Evolutionary conservation across 1,284 basidiomycete genomes (phyloP).

Genomic region (Cryptococcus deneoformans): DNA sequence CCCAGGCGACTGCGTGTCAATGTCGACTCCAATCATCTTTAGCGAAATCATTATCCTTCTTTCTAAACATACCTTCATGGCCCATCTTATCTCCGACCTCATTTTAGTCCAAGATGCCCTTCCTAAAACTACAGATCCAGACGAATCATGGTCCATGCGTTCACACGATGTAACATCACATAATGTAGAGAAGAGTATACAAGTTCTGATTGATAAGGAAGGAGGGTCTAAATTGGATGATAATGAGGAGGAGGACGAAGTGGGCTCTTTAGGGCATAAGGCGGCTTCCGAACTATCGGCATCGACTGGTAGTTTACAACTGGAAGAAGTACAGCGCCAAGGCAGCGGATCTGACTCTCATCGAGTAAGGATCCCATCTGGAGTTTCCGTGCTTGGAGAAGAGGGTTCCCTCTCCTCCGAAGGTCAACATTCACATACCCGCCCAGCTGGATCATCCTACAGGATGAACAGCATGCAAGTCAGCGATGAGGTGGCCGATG

Average conservation of each 20-base stretch:
- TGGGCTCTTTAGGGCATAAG: not conserved
- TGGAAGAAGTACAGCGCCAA: not conserved
- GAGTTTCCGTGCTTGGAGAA: not conserved
- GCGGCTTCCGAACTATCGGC: constrained; percentile 2
- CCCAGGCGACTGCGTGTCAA: constrained; percentile 42
- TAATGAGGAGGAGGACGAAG: not conserved
- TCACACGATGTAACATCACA: constrained; percentile 4
- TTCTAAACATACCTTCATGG: constrained; percentile 39
- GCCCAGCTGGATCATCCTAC: not conserved
- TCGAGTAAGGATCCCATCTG: not conserved
- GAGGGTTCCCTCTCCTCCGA: not conserved
- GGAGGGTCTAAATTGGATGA: constrained; percentile 4
- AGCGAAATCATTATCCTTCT: constrained; percentile 32
- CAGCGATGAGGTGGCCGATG: constrained; percentile 12
- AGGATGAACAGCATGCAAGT: not conserved
- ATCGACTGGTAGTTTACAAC: constrained; percentile 16
- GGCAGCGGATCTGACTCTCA: not conserved
- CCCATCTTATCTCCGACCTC: constrained; percentile 42
- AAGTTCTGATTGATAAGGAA: constrained; percentile 26
- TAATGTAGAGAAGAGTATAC: constrained; percentile 13
- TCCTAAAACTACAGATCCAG: constrained; percentile 28
- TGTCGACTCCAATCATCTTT: constrained; percentile 24
- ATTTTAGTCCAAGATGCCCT: constrained; percentile 29
- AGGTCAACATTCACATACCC: not conserved
- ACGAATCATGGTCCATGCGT: constrained; percentile 38